A percentile compares a stretch with the other conserved stretches of the same genome.
phyloP scores from a whole-genome alignment of 345 rosid species.

The Sisymbrium irio region DNA sequence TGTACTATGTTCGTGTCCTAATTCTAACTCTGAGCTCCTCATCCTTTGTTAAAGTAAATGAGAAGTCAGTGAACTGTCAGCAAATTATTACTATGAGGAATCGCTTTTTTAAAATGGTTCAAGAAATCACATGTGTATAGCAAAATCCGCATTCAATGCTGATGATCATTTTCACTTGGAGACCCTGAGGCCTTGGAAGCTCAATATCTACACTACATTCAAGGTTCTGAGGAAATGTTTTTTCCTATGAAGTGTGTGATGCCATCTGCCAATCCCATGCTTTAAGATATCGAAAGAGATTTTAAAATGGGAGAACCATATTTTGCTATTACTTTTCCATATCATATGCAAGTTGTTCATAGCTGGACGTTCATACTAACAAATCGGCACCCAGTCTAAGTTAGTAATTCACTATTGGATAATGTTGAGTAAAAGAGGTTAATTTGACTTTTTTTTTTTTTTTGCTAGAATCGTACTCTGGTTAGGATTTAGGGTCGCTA shows the following conservation, averaged over 20 bases:
- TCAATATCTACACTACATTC: conserved; percentile 43
- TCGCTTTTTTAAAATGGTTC: not conserved
- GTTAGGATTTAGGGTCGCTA: no score
- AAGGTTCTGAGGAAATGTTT: conserved; percentile 54
- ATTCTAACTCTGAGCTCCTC: conserved; percentile 63
- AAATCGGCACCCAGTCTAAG: no score
- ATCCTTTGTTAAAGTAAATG: conserved; percentile 34
- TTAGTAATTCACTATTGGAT: no score
- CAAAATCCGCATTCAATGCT: conserved; percentile 81
- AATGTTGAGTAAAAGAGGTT: no score
- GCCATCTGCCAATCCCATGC: not conserved
- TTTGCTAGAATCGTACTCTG: no score
- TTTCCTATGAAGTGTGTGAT: conserved; percentile 49
- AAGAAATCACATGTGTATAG: conserved; percentile 57
- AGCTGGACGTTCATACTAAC: not conserved
- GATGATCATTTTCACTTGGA: conserved; percentile 33
- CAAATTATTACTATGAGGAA: not conserved
- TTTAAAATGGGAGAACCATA: conserved; percentile 39
- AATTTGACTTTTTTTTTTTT: no score
- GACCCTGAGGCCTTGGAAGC: conserved; percentile 46
- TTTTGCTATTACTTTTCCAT: conserved; percentile 61
- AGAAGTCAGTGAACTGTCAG: not conserved
- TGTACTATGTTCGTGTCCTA: conserved; percentile 59
- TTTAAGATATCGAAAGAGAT: conserved; percentile 9
- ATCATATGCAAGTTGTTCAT: conserved; percentile 43